Evolutionary conservation across 441 rosid species (phyloP).

Genomic region (Melastoma candidum): DNA sequence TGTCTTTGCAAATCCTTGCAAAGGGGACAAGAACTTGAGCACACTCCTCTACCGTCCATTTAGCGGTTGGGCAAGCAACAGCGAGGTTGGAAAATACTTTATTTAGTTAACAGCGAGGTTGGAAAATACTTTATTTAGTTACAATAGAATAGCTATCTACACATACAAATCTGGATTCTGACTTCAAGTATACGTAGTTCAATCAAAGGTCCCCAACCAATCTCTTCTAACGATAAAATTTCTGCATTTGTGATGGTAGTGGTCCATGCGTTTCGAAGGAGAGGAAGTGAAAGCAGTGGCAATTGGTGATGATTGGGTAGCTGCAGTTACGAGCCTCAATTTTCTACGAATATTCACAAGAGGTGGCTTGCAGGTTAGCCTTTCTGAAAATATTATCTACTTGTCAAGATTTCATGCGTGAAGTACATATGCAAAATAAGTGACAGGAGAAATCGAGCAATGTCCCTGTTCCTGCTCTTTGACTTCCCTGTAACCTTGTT

Average conservation of each 20-base stretch:
- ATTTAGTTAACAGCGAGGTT: too few species aligned
- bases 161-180: too few species aligned
- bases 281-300: conserved; percentile 91
- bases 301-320: conserved; percentile 73
- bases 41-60: conserved; percentile 93
- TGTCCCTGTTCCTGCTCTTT: too few species aligned
- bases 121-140: background rate
- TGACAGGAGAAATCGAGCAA: too few species aligned
- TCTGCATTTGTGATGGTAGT: conserved; percentile 29
- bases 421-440: too few species aligned
- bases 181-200: too few species aligned
- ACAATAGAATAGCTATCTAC: too few species aligned
- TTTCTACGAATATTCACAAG: conserved; percentile 45
- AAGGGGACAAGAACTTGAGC: conserved; percentile 88
- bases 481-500: too few species aligned
- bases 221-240: too few species aligned
- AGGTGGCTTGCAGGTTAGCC: conserved; percentile 91
- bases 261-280: conserved; percentile 97
- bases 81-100: conserved; percentile 76
- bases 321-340: conserved; percentile 44
- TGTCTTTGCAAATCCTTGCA: conserved; percentile 87
- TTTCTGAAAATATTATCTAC: background rate
- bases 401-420: too few species aligned
- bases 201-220: too few species aligned
- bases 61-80: conserved; percentile 81